These are phyloP conservation scores for Trametes elegans DNA, from an alignment of 768 basidiomycete species.

Conservation along the genomic window DNA sequence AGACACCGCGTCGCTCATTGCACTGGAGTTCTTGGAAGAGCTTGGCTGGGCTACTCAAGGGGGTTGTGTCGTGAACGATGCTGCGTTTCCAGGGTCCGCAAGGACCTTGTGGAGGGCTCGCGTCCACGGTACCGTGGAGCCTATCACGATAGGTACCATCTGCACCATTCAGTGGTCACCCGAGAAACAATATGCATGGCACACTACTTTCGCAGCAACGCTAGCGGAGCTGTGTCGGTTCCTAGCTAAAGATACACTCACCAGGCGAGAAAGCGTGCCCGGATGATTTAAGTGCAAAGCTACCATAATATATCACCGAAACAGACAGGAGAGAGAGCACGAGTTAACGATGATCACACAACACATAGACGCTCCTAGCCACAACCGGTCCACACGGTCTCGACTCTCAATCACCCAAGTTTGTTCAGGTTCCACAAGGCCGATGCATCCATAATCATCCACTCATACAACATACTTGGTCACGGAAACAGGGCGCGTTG, in stretches of 20 bases:
- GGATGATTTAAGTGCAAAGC: no score
- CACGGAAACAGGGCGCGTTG: constrained; percentile 25
- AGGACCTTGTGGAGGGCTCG: background rate
- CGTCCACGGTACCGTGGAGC: background rate
- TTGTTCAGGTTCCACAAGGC: no score
- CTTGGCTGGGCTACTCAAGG: no score
- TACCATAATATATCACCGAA: no score
- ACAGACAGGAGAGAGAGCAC: no score
- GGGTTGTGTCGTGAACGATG: no score
- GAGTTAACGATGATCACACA: no score
- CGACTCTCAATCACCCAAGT: no score
- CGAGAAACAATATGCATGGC: background rate
- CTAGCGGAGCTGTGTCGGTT: no score
- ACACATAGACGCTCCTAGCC: background rate
- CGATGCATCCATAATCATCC: background rate
- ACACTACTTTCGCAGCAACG: background rate
- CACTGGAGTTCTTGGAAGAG: background rate
- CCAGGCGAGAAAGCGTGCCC: no score
- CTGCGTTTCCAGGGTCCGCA: background rate
- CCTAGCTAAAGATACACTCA: no score
- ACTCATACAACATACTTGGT: constrained; percentile 4
- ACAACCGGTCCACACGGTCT: background rate
- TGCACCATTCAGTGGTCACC: background rate
- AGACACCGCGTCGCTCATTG: constrained; percentile 29
- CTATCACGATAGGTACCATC: constrained; percentile 15